Percentiles rank a stretch among this genome's conserved stretches.
phyloP scores from a whole-genome alignment of 2,329 filamentous ascomycete species.

The Pestalotiopsis sp. region DNA sequence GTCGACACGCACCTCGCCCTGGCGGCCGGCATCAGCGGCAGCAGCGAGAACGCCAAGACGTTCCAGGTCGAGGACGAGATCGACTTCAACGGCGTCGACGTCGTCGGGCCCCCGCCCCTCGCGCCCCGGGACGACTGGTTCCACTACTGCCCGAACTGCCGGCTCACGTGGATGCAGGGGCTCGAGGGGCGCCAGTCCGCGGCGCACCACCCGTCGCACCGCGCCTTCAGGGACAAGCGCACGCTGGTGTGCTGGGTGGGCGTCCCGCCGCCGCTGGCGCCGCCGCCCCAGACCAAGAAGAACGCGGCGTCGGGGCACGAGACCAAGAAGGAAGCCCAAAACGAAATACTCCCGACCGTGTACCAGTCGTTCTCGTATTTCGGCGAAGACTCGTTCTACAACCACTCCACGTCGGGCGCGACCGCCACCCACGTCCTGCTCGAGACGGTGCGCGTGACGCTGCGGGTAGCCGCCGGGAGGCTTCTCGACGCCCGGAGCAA shows the following conservation, averaged over 20 bases:
- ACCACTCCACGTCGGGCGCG: background rate
- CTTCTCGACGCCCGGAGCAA: background rate
- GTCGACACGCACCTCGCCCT: constrained; percentile 6
- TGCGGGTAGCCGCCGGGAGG: background rate
- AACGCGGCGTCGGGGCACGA: too few relatives aligned
- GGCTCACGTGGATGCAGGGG: background rate
- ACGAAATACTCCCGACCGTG: background rate
- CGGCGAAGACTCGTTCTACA: background rate
- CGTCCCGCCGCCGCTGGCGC: background rate
- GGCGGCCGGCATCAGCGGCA: background rate
- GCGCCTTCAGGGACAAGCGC: constrained; percentile 1
- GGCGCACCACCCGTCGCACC: background rate
- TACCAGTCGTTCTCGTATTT: background rate
- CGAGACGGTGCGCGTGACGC: background rate
- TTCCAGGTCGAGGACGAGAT: background rate
- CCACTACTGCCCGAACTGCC: background rate
- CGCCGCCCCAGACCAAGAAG: background rate
- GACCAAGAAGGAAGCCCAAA: background rate
- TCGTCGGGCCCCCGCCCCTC: background rate
- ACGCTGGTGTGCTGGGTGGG: constrained; percentile 5
- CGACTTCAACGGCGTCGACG: background rate
- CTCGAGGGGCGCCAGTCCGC: background rate
- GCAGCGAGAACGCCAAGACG: background rate
- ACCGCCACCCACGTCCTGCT: background rate
- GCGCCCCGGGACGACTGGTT: constrained; percentile 2